Evolutionary conservation across 768 basidiomycete genomes (phyloP), one percentile per base, ranked within the genome.

Genomic region (Calocybe gangraenosa): DNA sequence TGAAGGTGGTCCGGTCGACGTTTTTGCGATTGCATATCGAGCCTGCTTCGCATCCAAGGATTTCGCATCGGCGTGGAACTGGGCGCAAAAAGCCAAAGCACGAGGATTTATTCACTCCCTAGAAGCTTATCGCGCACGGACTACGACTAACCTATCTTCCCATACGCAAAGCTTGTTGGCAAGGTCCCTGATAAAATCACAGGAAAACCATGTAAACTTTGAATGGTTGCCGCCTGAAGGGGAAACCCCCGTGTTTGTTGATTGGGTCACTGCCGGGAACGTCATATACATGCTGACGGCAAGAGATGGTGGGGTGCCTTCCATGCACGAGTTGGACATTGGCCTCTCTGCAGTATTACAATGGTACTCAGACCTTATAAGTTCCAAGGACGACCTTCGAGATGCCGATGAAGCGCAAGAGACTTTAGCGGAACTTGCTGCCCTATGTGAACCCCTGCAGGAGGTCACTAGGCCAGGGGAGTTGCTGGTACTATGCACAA

Each of bases 1-100:
- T 22, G 37, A 38, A 38, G 37, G 37, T 21, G 37, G 37, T 35
- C 37, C 37, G 14, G n/a, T 38, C 13, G 37, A 38, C 22, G 37
- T 38, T 2, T 38, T 38, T 22, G 37, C 37, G 3, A 38, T 38
- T 22, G 37, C 37, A 7, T 38, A 38, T 13, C 20, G 20, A 19
- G 37, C 37, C 6, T 38, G 37, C 37, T 38, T 38, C 37, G 37
- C 37, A 7, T 21, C n/a, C 19, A 22, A 22, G n/a, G 37, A 38
- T 38, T 22, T 21, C 11, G 11, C 37, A 21, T 13, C 20, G 7
- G 37, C 37, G 7, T 38, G 37, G 37, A 38, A 38, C 11, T 38
- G 37, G 37, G 37, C 37, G 20, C 37, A 38, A 22, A 38, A 22
- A 19, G 37, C 37, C 20, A 38, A 38, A 38, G 37, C 37, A 11